A percentile compares a stretch with the other conserved stretches of the same genome.
These are phyloP conservation scores for Candida nanaspora DNA, from an alignment of 805 yeast genomes.

Conservation along the genomic window DNA sequence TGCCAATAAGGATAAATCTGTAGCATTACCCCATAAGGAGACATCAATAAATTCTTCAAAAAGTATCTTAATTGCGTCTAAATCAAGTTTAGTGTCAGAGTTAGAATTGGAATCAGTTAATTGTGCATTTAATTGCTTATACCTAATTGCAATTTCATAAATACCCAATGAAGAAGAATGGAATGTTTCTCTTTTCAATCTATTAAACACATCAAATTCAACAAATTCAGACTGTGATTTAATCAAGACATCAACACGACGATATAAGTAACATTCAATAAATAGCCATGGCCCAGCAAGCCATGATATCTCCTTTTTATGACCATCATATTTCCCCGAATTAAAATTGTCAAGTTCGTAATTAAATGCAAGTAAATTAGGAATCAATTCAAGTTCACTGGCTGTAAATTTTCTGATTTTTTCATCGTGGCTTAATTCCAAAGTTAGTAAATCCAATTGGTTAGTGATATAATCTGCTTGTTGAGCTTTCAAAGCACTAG, in stretches of 20 bases:
- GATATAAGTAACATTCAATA: slow-evolving; percentile 79
- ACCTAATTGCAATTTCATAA: slow-evolving; percentile 68
- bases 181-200: slow-evolving; percentile 69
- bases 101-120: slow-evolving; percentile 8
- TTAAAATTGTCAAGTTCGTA: slow-evolving; percentile 34
- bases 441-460: slow-evolving; percentile 35
- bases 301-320: slow-evolving; percentile 50
- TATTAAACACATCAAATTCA: slow-evolving; percentile 66
- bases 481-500: slow-evolving; percentile 16
- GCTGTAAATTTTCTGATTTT: slow-evolving; percentile 37
- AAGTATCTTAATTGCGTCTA: slow-evolving; percentile 42
- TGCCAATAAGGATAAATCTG: slow-evolving; percentile 84
- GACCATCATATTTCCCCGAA: background rate
- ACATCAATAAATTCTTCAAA: slow-evolving; percentile 83
- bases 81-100: slow-evolving; percentile 19
- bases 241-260: slow-evolving; percentile 46
- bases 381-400: slow-evolving; percentile 26
- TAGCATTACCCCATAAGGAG: slow-evolving; percentile 97
- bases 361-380: slow-evolving; percentile 54
- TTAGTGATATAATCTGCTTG: slow-evolving; percentile 43
- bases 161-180: slow-evolving; percentile 70
- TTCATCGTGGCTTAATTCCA: slow-evolving; percentile 35
- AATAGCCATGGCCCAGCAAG: slow-evolving; percentile 84
- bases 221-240: slow-evolving; percentile 35
- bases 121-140: slow-evolving; percentile 32